These are phyloP conservation scores for Clonostachys rosea DNA, from an alignment of 2,329 filamentous ascomycete genomes.

Conservation along the genomic window DNA sequence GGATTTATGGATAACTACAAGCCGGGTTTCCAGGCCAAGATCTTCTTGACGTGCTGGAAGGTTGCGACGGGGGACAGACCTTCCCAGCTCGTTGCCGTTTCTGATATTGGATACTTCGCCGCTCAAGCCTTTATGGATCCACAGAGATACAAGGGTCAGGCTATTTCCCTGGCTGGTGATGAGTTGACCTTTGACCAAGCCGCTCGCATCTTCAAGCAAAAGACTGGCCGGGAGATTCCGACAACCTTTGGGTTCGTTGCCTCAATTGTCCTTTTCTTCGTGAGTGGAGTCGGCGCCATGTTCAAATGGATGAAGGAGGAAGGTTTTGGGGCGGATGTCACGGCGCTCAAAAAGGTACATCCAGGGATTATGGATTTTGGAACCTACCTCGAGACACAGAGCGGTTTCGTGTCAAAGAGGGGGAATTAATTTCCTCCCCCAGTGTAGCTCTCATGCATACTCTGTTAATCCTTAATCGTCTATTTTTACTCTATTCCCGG, in stretches of 20 bases:
- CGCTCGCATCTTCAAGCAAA: conserved; percentile 19
- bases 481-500: no score
- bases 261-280: conserved; percentile 14
- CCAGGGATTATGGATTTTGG: conserved; percentile 17
- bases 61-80: conserved; percentile 19
- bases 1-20: conserved; percentile 34
- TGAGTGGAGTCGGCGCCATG: conserved; percentile 26
- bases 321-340: conserved; percentile 26
- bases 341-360: conserved; percentile 13
- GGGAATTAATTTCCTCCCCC: neutral
- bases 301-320: conserved; percentile 27
- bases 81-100: conserved; percentile 24
- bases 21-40: conserved; percentile 17
- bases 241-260: conserved; percentile 19
- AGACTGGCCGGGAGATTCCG: conserved; percentile 18
- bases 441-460: no score
- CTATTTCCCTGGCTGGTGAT: conserved; percentile 32
- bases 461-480: no score
- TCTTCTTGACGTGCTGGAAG: conserved; percentile 24
- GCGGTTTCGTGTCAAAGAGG: neutral
- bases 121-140: conserved; percentile 25
- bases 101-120: conserved; percentile 32
- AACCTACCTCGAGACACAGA: conserved; percentile 7
- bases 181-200: conserved; percentile 26
- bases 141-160: conserved; percentile 18